Base-by-base conservation (phyloP, 805 yeast species). In the Yamadazyma laniorum region DNA sequence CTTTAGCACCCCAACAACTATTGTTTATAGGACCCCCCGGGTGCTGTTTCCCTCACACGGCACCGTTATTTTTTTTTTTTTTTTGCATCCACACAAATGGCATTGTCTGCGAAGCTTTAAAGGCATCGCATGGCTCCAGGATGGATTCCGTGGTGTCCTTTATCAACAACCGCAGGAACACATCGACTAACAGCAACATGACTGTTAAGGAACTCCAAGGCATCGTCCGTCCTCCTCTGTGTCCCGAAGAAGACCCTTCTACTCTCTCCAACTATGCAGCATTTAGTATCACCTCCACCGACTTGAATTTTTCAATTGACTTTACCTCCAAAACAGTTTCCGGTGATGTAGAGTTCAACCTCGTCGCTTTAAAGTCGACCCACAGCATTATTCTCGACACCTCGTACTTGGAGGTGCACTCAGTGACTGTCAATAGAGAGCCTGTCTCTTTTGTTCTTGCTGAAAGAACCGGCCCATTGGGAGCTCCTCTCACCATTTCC, bases 261-360 rank as follows among this genome's bases (percentile, higher is more conserved):
- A 85, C 96, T 3, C 67, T 80, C 32, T 87, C 95, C 29, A 85
- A 82, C 57, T 89, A 86, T 58, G 47, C 50, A 13, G 47, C 61
- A 19, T 82, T 85, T 52, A 49, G 58, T 2, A 72, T 85, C 17
- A 15, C 7, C 11, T 49, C 58, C 3, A 80, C 95, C 1, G 54
- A 51, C 2, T 63, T 88, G 35, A 63, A 71, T 36, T 61, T 82
- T 33, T 64, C 67, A 9, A 71, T 89, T 5, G 54, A 70, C 34
- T 88, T 90, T 63, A 72, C 70, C 3, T 49, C 63, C 11, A 67
- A 74, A 43, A 64, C 55, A 5, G 63, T 88, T 15, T 33, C 44
- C 2, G 96, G 96, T 23, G 51, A 62, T 3, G 84, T 85, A 7
- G 49, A 53, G 1, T 80, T 67, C 52, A 52, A 69, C 7, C 56